Evolutionary conservation across 306 rosid genomes (phyloP), one percentile per base, ranked within the genome.

Genomic region (Fragaria vesca): DNA sequence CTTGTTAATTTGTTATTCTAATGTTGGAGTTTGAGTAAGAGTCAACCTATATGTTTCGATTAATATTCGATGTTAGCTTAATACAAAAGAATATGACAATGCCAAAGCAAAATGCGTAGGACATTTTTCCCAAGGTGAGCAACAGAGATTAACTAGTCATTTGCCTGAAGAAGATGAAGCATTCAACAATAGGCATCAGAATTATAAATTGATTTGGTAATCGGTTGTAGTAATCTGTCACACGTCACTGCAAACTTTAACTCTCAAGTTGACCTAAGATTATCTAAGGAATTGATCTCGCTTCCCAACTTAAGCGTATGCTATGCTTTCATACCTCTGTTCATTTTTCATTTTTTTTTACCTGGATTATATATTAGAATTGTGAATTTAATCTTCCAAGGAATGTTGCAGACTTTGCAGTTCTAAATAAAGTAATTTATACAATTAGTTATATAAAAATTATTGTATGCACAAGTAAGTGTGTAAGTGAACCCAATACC

Each of bases 211-310:
- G 36, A 24, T 36, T 82, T 70, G 75, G 54, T 34, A 43, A 30
- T 74, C 13, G 15, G 47, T 74, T 60, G 73, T 77, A 69, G 76
- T 60, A 76, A 73, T 74, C 83, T 76, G 66, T 65, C 73, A 62
- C 87, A 80, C 86, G 77, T 78, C 86, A 76, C 24, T 78, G 85
- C 85, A 38, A 38, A 77, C 34, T 69, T 85, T 76, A 78, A 85
- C 86, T 83, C 38, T 48, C 46, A 75, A 78, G 89, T 91, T 91
- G 93, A 87, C 96, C 85, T 69, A 16, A 69, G 38, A 72, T 66
- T 76, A 75, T 48, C 57, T 38, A 79, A 81, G 77, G 72, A 81
- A 85, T 84, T 85, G 66, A 38, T 83, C 79, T 83, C 84, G 79
- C 79, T 81, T 84, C 71, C 79, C 89, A 78, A 73, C 12, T 63